A percentile compares a stretch with the other conserved stretches of the same genome.
Evolutionary conservation across 257 asterid genomes (phyloP).

Genomic region (Penstemon davidsonii): DNA sequence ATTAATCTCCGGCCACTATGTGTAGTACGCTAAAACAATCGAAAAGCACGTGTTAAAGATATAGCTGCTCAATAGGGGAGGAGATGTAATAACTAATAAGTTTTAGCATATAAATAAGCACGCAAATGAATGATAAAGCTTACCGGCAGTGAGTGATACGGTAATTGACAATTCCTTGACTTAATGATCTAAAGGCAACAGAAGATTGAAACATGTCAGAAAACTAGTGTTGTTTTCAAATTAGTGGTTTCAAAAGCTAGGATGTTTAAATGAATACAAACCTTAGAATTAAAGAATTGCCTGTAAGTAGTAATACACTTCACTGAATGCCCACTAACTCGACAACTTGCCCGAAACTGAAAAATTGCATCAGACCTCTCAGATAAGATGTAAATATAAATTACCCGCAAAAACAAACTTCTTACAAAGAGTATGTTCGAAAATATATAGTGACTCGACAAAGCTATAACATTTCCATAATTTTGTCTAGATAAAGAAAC

Average conservation of each 20-base stretch:
- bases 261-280: conserved; percentile 28
- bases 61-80: conserved; percentile 9
- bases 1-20: conserved; percentile 51
- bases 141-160: conserved; percentile 46
- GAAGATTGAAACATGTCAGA: conserved; percentile 20
- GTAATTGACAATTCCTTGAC: conserved; percentile 45
- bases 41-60: conserved; percentile 18
- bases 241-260: not conserved
- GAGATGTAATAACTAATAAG: conserved; percentile 8
- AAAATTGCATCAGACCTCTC: conserved; percentile 12
- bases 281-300: conserved; percentile 49
- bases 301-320: conserved; percentile 44
- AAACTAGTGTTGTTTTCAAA: not conserved
- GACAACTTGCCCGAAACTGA: conserved; percentile 46
- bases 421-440: not conserved
- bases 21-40: conserved; percentile 37
- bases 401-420: not conserved
- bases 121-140: conserved; percentile 32
- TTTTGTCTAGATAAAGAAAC: not conserved
- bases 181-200: conserved; percentile 42
- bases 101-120: conserved; percentile 1
- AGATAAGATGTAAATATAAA: not conserved
- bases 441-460: not conserved
- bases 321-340: conserved; percentile 34
- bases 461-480: conserved; percentile 10